These are phyloP conservation scores for Kluyveromyces wickerhamii DNA, from an alignment of 805 yeast genomes.

Conservation along the genomic window DNA sequence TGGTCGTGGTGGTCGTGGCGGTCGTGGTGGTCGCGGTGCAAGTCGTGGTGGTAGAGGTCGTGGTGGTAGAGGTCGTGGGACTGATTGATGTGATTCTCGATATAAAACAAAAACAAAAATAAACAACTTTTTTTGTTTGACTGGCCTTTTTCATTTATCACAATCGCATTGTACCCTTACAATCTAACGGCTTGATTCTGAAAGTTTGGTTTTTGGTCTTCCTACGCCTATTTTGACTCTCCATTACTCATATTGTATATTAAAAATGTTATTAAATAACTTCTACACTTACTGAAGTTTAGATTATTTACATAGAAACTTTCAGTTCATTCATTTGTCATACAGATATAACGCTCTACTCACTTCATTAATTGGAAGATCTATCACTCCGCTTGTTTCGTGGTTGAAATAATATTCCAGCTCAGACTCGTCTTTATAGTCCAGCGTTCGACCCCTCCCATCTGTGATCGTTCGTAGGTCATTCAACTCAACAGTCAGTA, in stretches of 20 bases:
- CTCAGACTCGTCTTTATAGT: constrained; percentile 15
- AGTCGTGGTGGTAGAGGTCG: constrained; percentile 14
- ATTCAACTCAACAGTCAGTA: constrained; percentile 50
- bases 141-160: no score
- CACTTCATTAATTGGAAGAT: constrained; percentile 65
- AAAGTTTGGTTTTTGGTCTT: no score
- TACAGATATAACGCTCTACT: constrained; percentile 50
- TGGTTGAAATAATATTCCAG: constrained; percentile 36
- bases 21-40: constrained; percentile 7
- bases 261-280: no score
- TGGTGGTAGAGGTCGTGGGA: constrained; percentile 16
- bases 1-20: constrained; percentile 9
- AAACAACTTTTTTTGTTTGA: no score
- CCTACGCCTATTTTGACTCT: no score
- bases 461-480: constrained; percentile 64
- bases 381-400: constrained; percentile 82
- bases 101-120: neutral
- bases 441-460: constrained; percentile 38
- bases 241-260: no score
- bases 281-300: no score
- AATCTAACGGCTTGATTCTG: no score
- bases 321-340: no score
- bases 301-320: no score
- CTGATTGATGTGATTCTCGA: neutral
- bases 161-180: no score